Base-by-base conservation (phyloP, 257 asterid species). In the Ehretia macrophylla region DNA sequence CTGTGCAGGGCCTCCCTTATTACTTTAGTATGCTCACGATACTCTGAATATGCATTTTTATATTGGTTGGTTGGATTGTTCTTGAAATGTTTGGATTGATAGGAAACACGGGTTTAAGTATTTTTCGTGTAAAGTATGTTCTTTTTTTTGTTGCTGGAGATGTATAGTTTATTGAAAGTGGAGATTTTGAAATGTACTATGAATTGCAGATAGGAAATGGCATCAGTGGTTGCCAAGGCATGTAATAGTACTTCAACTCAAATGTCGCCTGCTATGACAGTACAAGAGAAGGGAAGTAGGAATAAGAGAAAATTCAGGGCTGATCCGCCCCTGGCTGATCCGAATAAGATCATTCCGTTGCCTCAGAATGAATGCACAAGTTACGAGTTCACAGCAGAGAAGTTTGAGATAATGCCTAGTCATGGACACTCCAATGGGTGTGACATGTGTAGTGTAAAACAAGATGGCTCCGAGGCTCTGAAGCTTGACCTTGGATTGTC, bases 301-400 rank as follows among this genome's bases (percentile, higher is more conserved):
- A 93, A 93, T 66, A 93, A 93, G 77, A 78, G 99, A 67, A 93
- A 93, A 68, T 93, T 89, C 76, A 77, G 95, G 54, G 95, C 97
- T 10, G 99, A 89, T 78, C 85, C 94, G 16, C 96, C 94, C 0
- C 22, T 81, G 51, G 72, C 69, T 47, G 95, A 86, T 50, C 80
- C 86, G 1, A 77, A 46, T 70, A 89, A 81, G 74, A 60, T 65
- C 68, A 69, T 76, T 56, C 80, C 85, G 48, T 73, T 73, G 38
- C 83, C 94, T 59, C 78, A 71, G 45, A 80, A 51, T 47, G 95
- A 83, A 47, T 74, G 82, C 82, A 70, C 85, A 8, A 78, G 79
- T 72, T 93, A 83, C 39, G 94, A 86, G 63, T 83, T 93, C 62
- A 79, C 96, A 8, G 94, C 97, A 0, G 96, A 83, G 49, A 85